phyloP scores from a whole-genome alignment of 164 flowering plant genomes.

The Warburgia ugandensis region DNA sequence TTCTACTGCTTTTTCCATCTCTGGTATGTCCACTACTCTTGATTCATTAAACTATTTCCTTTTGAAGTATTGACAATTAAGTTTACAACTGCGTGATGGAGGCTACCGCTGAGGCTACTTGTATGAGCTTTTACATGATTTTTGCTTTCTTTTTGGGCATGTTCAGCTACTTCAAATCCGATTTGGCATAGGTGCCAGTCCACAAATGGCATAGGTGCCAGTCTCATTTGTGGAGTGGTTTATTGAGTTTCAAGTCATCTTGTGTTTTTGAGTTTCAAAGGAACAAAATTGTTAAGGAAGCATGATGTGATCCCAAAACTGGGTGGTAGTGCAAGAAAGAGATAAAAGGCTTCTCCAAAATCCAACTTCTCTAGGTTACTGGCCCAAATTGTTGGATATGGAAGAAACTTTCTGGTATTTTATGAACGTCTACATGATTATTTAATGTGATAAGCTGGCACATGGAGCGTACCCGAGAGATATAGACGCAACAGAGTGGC shows the following conservation, averaged over 20 bases:
- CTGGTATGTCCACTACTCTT: slow-evolving; percentile 44
- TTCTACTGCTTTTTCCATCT: slow-evolving; percentile 97
- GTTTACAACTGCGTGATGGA: background rate
- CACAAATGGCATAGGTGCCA: no score
- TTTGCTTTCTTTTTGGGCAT: background rate
- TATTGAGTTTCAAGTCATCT: background rate
- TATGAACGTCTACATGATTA: no score
- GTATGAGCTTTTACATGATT: background rate
- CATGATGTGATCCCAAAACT: background rate
- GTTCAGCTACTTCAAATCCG: background rate
- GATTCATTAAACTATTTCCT: slow-evolving; percentile 1
- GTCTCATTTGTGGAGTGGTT: background rate
- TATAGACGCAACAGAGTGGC: no score
- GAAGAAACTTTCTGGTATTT: no score
- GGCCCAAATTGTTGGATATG: no score
- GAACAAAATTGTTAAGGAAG: background rate
- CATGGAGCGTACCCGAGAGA: no score
- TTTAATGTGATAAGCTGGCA: no score
- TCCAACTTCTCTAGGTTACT: no score
- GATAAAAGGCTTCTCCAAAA: no score
- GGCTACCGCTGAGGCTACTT: background rate
- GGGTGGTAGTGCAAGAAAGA: no score
- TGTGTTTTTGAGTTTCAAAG: background rate
- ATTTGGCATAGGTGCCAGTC: background rate
- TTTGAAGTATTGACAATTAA: background rate